Percentiles rank a stretch among this genome's conserved stretches.
phyloP scores from a whole-genome alignment of 345 rosid species.

The Linum tenue region DNA sequence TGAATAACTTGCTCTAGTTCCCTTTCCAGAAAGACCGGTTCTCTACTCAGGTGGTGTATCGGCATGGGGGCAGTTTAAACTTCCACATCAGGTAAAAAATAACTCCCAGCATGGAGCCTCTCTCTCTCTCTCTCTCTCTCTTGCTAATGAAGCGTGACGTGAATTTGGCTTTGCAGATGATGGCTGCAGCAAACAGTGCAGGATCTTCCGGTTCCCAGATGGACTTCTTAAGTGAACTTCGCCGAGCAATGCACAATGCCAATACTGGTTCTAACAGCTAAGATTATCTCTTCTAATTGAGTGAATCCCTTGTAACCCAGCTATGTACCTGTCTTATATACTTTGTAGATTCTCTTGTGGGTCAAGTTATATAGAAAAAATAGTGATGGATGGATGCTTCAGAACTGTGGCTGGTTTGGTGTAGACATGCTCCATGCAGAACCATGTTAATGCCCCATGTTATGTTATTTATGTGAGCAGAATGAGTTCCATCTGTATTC shows the following conservation, averaged over 20 bases:
- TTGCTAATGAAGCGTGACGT: not conserved
- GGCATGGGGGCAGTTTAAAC: constrained; percentile 41
- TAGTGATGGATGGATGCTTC: not conserved
- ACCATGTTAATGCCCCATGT: not conserved
- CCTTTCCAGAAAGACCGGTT: constrained; percentile 50
- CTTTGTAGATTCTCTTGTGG: not conserved
- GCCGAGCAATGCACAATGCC: constrained; percentile 31
- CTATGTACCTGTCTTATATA: not conserved
- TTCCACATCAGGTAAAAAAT: constrained; percentile 55
- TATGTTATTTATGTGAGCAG: not conserved
- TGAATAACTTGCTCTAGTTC: not conserved
- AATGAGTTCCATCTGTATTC: not conserved
- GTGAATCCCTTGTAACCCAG: not conserved
- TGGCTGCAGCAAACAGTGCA: constrained; percentile 22
- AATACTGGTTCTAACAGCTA: constrained; percentile 23
- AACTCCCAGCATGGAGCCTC: not conserved
- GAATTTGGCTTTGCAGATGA: constrained; percentile 25
- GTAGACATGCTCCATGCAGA: not conserved
- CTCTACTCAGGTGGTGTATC: constrained; percentile 41
- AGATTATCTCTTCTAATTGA: not conserved
- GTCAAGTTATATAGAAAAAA: not conserved
- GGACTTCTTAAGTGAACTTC: constrained; percentile 55
- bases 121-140: not conserved
- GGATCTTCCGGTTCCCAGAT: constrained; percentile 34
- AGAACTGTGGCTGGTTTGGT: not conserved